Base-by-base conservation (phyloP, 192 early-diverging fungal species). In the Gonapodya prolifera region DNA sequence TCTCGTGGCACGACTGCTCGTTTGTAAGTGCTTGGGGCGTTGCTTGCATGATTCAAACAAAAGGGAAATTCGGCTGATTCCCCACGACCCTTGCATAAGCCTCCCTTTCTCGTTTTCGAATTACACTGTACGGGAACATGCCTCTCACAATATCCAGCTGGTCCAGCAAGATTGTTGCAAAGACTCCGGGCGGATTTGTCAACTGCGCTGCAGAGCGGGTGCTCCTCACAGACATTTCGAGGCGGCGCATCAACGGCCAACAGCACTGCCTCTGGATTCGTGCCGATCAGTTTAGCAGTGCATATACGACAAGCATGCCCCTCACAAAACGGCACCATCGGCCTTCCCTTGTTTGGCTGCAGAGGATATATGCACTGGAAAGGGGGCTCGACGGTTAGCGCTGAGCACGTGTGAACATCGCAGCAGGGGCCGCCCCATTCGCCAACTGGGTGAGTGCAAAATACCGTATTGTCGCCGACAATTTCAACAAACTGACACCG, bases 261-360 rank as follows among this genome's bases (percentile, higher is more conserved):
- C 30, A 80, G 2, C 29, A 69, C 79, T 31, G 34, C 71, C 18
- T 32, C 34, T 70, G 77, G 34, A 2, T 73, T 73, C 76, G 77
- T 80, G 8, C 23, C 30, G 23, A 80, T 61, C 45, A 8, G 23
- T 61, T 61, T 23, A 61, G 45, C 45, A 16, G 23, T 31, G 33
- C 80, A 80, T 78, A 80, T 34, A 28, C 29, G 69, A 78, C 80
- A 80, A 30, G 70, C 70, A 77, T 80, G 80, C 1, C 45, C 32
- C 30, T 80, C 80, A 32, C 80, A 80, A 36, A 78, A 80, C 23
- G 45, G 45, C 8, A 61, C 45, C 45, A 61, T 61, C 45, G 45
- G 8, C 45, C 45, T 61, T 23, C 45, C 45, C 45, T 61, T 61
- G 45, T 61, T 61, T 61, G 45, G 45, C 45, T 23, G 45, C 45